Percentiles rank a stretch among this genome's conserved stretches.
Conservation (phyloP, 345 rosid species). For the Punica granatum region DNA sequence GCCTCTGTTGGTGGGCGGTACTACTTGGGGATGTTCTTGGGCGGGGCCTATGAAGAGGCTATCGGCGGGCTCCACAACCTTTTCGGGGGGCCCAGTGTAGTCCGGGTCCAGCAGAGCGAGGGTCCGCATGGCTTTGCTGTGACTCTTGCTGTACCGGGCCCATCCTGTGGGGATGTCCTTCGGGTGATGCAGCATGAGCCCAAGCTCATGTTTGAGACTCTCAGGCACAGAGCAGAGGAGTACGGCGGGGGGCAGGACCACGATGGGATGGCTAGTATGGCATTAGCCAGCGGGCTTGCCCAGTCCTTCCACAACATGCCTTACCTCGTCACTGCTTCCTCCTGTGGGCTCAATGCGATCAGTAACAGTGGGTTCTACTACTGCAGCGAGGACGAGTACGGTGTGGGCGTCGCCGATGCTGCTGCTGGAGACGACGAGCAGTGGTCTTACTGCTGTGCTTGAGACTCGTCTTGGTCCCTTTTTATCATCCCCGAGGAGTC, state of each 20-base stretch:
- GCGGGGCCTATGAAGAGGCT: slow-evolving; percentile 99
- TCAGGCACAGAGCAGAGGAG: slow-evolving; percentile 84
- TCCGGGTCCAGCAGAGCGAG: slow-evolving; percentile 78
- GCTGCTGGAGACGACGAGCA: slow-evolving; percentile 49
- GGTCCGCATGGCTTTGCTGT: slow-evolving; percentile 92
- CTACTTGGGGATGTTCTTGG: slow-evolving; percentile 93
- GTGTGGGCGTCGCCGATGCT: slow-evolving; percentile 23
- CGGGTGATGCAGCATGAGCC: slow-evolving; percentile 97
- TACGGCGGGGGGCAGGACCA: slow-evolving; percentile 24
- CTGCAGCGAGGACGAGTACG: slow-evolving; percentile 39
- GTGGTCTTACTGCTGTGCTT: slow-evolving; percentile 67
- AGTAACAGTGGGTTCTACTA: slow-evolving; percentile 54
- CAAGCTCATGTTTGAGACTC: slow-evolving; percentile 85
- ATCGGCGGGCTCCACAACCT: slow-evolving; percentile 95
- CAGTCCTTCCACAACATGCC: slow-evolving; percentile 81
- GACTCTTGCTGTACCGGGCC: slow-evolving; percentile 76
- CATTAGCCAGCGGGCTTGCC: slow-evolving; percentile 53
- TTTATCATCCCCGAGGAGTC: not conserved
- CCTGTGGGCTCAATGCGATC: slow-evolving; percentile 62
- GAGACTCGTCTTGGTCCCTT: slow-evolving; percentile 13
- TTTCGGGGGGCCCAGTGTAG: slow-evolving; percentile 90
- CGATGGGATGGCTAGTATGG: slow-evolving; percentile 25
- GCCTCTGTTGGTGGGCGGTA: slow-evolving; percentile 34
- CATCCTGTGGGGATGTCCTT: slow-evolving; percentile 83
- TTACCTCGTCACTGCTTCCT: slow-evolving; percentile 42